These are phyloP conservation scores for Zymoseptoria tritici DNA, from an alignment of 2,329 filamentous ascomycete genomes.

Conservation along the genomic window DNA sequence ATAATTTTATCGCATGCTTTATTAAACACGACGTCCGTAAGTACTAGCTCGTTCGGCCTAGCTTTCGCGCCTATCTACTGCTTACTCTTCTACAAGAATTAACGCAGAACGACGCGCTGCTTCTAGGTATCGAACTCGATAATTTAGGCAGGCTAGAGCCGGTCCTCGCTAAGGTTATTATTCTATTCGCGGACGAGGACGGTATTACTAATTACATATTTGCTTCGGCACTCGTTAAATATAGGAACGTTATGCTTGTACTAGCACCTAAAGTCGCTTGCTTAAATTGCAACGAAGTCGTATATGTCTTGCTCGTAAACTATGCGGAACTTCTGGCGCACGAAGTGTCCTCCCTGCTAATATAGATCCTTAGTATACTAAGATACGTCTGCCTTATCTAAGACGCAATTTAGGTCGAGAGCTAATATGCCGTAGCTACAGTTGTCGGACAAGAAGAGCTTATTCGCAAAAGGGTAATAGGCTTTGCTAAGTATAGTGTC, in stretches of 20 bases:
- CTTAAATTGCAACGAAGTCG: slow-evolving; percentile 53
- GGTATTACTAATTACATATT: slow-evolving; percentile 51
- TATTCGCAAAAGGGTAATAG: slow-evolving; percentile 62
- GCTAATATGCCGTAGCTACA: slow-evolving; percentile 58
- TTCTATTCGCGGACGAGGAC: slow-evolving; percentile 42
- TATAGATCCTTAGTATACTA: slow-evolving; percentile 48
- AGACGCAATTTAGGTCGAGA: slow-evolving; percentile 49
- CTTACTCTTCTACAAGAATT: slow-evolving; percentile 5
- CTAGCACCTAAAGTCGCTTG: slow-evolving; percentile 41
- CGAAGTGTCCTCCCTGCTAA: slow-evolving; percentile 49
- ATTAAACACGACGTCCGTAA: slow-evolving; percentile 41
- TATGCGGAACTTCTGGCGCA: slow-evolving; percentile 61
- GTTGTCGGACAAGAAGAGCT: slow-evolving; percentile 69
- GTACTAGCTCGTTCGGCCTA: slow-evolving; percentile 52
- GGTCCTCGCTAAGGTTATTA: slow-evolving; percentile 21
- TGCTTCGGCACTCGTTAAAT: slow-evolving; percentile 10
- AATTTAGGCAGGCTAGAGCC: slow-evolving; percentile 57
- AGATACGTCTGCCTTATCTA: slow-evolving; percentile 51
- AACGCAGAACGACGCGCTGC: slow-evolving; percentile 11
- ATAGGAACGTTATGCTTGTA: slow-evolving; percentile 25
- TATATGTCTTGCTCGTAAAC: slow-evolving; percentile 39
- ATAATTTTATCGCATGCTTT: slow-evolving; percentile 36
- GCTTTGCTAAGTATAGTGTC: slow-evolving; percentile 64
- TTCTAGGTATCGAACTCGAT: slow-evolving; percentile 35
- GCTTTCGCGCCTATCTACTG: slow-evolving; percentile 12